Evolutionary conservation across 768 basidiomycete genomes (phyloP).

Genomic region (Kwoniella pini): DNA sequence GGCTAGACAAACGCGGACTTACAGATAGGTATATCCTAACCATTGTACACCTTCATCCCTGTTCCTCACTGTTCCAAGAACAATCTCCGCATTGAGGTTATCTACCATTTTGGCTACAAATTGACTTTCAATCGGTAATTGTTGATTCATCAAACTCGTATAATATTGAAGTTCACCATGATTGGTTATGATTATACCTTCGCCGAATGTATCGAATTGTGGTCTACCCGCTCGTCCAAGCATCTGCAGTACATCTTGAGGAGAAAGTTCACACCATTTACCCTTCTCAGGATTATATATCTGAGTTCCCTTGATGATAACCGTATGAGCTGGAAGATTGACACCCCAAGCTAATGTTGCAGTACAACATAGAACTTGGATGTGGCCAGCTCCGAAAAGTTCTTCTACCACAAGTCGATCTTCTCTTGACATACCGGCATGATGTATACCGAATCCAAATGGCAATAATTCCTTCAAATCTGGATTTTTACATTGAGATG

Average conservation of each 20-base stretch:
- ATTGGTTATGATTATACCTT: constrained; percentile 98
- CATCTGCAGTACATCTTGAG: constrained; percentile 98
- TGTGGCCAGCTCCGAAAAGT: constrained; percentile 83
- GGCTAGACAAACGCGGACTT: constrained; percentile 51
- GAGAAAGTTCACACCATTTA: constrained; percentile 91
- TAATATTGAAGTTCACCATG: constrained; percentile 97
- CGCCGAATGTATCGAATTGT: constrained; percentile 94
- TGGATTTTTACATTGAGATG: constrained; percentile 74
- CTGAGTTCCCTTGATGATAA: constrained; percentile 99
- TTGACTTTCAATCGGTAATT: constrained; percentile 95
- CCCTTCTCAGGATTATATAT: constrained; percentile 99
- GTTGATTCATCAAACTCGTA: constrained; percentile 90
- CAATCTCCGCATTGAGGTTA: constrained; percentile 95
- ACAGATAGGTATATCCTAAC: constrained; percentile 94
- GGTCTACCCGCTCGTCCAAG: constrained; percentile 95
- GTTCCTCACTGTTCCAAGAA: constrained; percentile 89
- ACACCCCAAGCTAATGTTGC: constrained; percentile 99
- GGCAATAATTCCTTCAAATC: constrained; percentile 86
- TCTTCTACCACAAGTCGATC: constrained; percentile 92
- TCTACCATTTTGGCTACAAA: constrained; percentile 90
- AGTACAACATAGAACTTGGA: constrained; percentile 94
- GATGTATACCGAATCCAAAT: constrained; percentile 96
- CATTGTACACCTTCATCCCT: constrained; percentile 96
- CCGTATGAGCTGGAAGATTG: constrained; percentile 94
- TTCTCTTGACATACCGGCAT: constrained; percentile 91